Conservation (phyloP, 768 basidiomycete species). For the Amanita muscaria region DNA sequence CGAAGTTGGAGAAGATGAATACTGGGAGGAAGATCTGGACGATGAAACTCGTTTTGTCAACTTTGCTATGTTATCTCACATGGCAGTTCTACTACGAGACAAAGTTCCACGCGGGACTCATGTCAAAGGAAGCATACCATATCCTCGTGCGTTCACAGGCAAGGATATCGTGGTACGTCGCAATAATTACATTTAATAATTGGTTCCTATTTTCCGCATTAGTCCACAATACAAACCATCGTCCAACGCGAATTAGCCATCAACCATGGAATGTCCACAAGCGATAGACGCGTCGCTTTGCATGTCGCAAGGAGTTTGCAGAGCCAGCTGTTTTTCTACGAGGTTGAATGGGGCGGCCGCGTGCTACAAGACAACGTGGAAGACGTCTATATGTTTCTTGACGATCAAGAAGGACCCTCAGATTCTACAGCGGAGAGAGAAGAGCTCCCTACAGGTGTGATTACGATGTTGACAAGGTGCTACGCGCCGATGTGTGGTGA, state of each 20-base stretch:
- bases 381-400: slow-evolving; percentile 91
- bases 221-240: slow-evolving; percentile 83
- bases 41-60: slow-evolving; percentile 71
- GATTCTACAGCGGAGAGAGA: slow-evolving; percentile 51
- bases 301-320: slow-evolving; percentile 86
- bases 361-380: slow-evolving; percentile 83
- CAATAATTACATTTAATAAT: slow-evolving; percentile 1
- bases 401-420: slow-evolving; percentile 63
- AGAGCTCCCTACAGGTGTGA: slow-evolving; percentile 77
- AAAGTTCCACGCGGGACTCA: slow-evolving; percentile 83
- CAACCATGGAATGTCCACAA: slow-evolving; percentile 55
- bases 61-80: slow-evolving; percentile 76
- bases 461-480: slow-evolving; percentile 82
- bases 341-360: slow-evolving; percentile 90
- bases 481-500: slow-evolving; percentile 82
- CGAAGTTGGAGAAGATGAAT: slow-evolving; percentile 40
- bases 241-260: slow-evolving; percentile 70
- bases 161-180: slow-evolving; percentile 82
- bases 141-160: slow-evolving; percentile 87
- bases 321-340: slow-evolving; percentile 89
- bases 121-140: slow-evolving; percentile 91
- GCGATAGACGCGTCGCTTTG: slow-evolving; percentile 75
- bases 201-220: slow-evolving; percentile 3
- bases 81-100: slow-evolving; percentile 82
- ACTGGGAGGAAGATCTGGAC: slow-evolving; percentile 56